Evolutionary conservation across 1,284 basidiomycete species (phyloP), one percentile per base, ranked within the genome.

Genomic region (Ustilago tritici): DNA sequence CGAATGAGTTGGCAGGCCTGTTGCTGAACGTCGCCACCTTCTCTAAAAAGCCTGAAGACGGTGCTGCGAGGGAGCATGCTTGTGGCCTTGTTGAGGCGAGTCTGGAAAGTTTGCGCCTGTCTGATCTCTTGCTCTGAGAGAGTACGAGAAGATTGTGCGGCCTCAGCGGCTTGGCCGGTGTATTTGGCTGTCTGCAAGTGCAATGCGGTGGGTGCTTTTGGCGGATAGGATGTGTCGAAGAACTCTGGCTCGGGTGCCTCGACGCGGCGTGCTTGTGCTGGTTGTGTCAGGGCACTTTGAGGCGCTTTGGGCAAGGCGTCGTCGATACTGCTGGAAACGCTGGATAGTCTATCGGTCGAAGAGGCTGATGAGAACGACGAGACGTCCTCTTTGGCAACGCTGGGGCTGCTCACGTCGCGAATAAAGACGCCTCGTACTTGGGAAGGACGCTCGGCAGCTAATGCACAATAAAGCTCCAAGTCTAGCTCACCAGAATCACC

Each of bases 401-500:
- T 36, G 3, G 75, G 70, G 4, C 53, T 74, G 65, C 69, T 75
- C 19, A 84, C 83, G 49, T 84, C 82, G n/a, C 83, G 67, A 19
- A 84, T 83, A 60, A 79, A 84, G 17, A 84, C 68, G 43, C 70
- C 82, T 6, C 78, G 64, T 10, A 84, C 66, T 41, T 82, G 81
- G 6, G 60, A 14, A 3, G 82, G 80, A 31, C 82, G 76, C 65
- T 79, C 78, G 9, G 68, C 68, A 4, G 83, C 83, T 5, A 85
- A 57, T n/a, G 78, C 69, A 47, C 79, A 73, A 46, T 83, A 84
- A 11, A 85, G 67, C 61, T 85, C 83, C 23, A 85, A 69, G 57
- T 85, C 83, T 32, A 83, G 79, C 70, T 85, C 83, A 19, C 83
- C 83, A 14, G 76, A 79, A 58, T 85, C 83, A 19, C 83, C 83